Conservation (phyloP, 345 rosid genomes). For the sweet orange (Citrus sinensis) region DVS_A1.0 CM039164.1:3238501-3239000, state of each 20-base stretch:
- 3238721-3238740: slow-evolving; percentile 56
- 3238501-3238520: slow-evolving; percentile 73
- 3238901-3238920: slow-evolving; percentile 49
- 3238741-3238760: slow-evolving; percentile 55
- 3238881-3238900: slow-evolving; percentile 62
- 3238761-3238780: slow-evolving; percentile 28
- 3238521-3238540: slow-evolving; percentile 78
- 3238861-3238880: slow-evolving; percentile 51
- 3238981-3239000: slow-evolving; percentile 68
- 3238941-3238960: slow-evolving; percentile 42
- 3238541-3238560: slow-evolving; percentile 68
- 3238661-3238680: slow-evolving; percentile 35
- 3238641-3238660: neutral
- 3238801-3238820: neutral
- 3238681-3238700: slow-evolving; percentile 40
- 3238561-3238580: too few species aligned
- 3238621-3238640: too few species aligned
- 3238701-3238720: slow-evolving; percentile 39
- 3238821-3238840: neutral
- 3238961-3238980: slow-evolving; percentile 42
- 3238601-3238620: too few species aligned
- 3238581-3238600: too few species aligned
- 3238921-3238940: slow-evolving; percentile 64
- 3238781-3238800: neutral
- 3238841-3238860: slow-evolving; percentile 9